Base-by-base conservation (phyloP, 768 basidiomycete genomes). In the Naematelia aurantialba region DNA sequence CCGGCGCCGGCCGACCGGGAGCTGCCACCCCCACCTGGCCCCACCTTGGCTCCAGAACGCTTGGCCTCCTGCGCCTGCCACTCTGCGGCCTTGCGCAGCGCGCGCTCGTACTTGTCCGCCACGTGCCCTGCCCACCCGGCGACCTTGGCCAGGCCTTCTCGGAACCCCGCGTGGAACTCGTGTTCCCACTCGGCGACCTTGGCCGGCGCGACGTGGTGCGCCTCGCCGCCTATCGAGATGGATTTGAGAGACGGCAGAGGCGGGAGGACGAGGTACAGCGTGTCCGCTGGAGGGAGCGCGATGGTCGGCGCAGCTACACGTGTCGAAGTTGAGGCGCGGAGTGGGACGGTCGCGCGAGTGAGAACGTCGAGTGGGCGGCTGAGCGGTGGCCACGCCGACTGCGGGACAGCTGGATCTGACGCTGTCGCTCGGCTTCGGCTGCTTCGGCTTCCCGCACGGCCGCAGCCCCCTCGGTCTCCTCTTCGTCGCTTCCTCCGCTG, bases 171-270 rank as follows among this genome's bases (percentile, higher is more conserved):
- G 19, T 76, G 67, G 26, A 76, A 77, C 31, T 72, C 62, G 1
- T 52, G 45, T 21, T 70, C 66, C 78, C 78, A 78, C 25, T 70
- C 66, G 14, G 45, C 29, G n/a, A 70, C 59, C 45, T 68, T 58
- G 2, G 52, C 27, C 10, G 56, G 21, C 1, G 67, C 55, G 2
- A 77, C 42, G 3, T 52, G 45, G 8, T 60, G 56, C 5, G 71
- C 69, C 55, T 77, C 76, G 0, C 76, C 78, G 39, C 78, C 78
- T 30, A 78, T 65, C 3, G 62, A 73, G 14, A 78, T 44, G 2
- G 74, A 67, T 45, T 66, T 61, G 12, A 78, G 59, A 1, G 56
- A 59, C 0, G 78, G 76, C 14, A 74, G 48, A 10, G 76, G 66
- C 4, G 78, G 78, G 4, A 78, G 59, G 25, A 78, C 72, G 54